Conservation (phyloP, 441 rosid species). For the Lepidium campestre region DNA sequence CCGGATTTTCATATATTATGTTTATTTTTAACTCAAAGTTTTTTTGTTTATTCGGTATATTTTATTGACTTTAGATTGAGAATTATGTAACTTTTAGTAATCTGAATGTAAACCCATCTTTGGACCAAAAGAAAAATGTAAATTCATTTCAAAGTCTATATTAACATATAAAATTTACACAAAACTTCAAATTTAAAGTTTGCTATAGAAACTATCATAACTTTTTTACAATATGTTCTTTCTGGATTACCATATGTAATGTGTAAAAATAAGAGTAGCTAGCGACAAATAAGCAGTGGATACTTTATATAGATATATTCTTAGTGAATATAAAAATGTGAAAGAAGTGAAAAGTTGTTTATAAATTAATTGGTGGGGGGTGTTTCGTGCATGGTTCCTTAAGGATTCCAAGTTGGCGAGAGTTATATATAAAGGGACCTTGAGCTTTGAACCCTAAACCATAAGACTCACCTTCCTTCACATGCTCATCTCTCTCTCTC, state of each 20-base stretch:
- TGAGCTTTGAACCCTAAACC: slow-evolving; percentile 31
- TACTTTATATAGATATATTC: not conserved
- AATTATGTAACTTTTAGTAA: not conserved
- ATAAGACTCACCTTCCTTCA: slow-evolving; percentile 14
- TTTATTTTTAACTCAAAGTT: not conserved
- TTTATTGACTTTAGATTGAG: not conserved
- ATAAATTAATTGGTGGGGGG: slow-evolving; percentile 13
- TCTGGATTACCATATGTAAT: not conserved
- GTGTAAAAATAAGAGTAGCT: not conserved
- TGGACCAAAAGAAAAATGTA: not conserved
- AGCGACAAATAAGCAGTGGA: not conserved
- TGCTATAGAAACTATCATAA: not conserved
- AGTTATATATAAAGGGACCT: slow-evolving; percentile 19
- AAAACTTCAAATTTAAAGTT: not conserved
- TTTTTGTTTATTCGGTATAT: not conserved
- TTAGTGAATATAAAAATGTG: not conserved
- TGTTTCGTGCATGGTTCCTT: slow-evolving; percentile 31
- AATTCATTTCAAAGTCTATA: not conserved
- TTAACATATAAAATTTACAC: too few species aligned
- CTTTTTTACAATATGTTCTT: not conserved
- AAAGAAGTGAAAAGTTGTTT: not conserved
- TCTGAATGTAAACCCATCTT: too few species aligned
- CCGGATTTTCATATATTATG: not conserved
- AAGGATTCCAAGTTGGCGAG: slow-evolving; percentile 17
- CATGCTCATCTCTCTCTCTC: slow-evolving; percentile 12